Evolutionary conservation across 2,329 filamentous ascomycete genomes (phyloP).

Genomic region (Pleurostoma richardsiae): DNA sequence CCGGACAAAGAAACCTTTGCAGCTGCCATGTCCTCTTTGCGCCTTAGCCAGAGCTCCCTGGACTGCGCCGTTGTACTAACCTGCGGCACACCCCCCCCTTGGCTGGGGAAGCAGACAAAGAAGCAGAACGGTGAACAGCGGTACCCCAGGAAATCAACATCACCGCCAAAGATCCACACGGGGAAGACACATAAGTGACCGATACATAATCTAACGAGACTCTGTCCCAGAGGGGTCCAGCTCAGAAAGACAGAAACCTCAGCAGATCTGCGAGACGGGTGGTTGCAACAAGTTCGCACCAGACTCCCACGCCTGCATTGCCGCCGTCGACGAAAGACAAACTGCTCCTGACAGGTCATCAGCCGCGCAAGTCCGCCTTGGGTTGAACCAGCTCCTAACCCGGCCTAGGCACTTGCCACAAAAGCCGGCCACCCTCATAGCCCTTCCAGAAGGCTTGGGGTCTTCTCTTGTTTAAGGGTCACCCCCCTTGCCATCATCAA

Average conservation of each 20-base stretch:
- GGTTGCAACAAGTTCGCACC: slow-evolving; percentile 9
- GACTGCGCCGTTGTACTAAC: no score
- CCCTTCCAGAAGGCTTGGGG: slow-evolving; percentile 9
- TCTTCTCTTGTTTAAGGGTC: slow-evolving; percentile 9
- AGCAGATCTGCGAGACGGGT: slow-evolving; percentile 7
- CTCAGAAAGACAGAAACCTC: no score
- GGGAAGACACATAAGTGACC: slow-evolving; percentile 5
- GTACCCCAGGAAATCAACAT: neutral
- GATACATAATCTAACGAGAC: slow-evolving; percentile 1
- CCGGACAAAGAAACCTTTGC: neutral
- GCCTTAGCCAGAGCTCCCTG: no score
- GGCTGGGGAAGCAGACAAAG: slow-evolving; percentile 6
- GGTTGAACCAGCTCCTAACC: no score
- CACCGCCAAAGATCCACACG: neutral
- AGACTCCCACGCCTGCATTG: slow-evolving; percentile 10
- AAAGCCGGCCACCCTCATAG: slow-evolving; percentile 6
- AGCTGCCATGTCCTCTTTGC: no score
- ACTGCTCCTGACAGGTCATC: slow-evolving; percentile 8
- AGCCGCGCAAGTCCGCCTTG: neutral
- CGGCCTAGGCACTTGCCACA: slow-evolving; percentile 8
- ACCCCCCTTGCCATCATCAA: slow-evolving; percentile 3
- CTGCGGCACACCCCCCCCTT: no score
- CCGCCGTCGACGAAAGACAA: slow-evolving; percentile 5
- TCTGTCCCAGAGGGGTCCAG: slow-evolving; percentile 4
- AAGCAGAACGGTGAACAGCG: slow-evolving; percentile 7